Evolutionary conservation across 2,329 filamentous ascomycete species (phyloP).

Genomic region (Fusarium burgessii): DNA sequence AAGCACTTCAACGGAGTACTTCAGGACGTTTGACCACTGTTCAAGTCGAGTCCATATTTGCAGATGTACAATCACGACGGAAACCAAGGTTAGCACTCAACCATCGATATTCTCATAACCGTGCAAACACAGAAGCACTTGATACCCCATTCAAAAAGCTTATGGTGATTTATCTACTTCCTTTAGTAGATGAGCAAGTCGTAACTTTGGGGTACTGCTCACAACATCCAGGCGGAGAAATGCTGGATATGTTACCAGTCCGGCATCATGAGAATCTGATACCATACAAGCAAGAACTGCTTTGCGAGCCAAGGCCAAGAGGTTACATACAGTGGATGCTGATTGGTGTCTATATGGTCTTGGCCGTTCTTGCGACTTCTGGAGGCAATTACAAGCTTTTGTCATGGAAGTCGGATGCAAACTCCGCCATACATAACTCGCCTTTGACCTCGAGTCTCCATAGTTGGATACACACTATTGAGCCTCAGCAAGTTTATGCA

Average conservation of each 20-base stretch:
- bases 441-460: too few relatives aligned
- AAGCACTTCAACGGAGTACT: background rate
- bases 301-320: background rate
- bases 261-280: background rate
- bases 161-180: background rate
- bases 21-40: background rate
- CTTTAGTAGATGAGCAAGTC: background rate
- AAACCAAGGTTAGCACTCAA: background rate
- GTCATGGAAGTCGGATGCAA: too few relatives aligned
- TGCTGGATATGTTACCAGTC: background rate
- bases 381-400: too few relatives aligned
- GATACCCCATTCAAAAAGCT: background rate
- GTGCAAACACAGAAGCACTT: background rate
- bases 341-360: rapidly evolving
- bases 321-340: background rate
- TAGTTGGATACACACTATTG: background rate
- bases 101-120: background rate
- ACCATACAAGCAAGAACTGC: background rate
- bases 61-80: background rate
- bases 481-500: rapidly evolving
- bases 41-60: background rate
- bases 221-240: background rate
- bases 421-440: rapidly evolving
- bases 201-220: slow-evolving; percentile 1
- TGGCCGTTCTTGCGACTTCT: background rate